Evolutionary conservation across 352 stramenopile species (phyloP).

Genomic region (Pythium brachiatum): DNA sequence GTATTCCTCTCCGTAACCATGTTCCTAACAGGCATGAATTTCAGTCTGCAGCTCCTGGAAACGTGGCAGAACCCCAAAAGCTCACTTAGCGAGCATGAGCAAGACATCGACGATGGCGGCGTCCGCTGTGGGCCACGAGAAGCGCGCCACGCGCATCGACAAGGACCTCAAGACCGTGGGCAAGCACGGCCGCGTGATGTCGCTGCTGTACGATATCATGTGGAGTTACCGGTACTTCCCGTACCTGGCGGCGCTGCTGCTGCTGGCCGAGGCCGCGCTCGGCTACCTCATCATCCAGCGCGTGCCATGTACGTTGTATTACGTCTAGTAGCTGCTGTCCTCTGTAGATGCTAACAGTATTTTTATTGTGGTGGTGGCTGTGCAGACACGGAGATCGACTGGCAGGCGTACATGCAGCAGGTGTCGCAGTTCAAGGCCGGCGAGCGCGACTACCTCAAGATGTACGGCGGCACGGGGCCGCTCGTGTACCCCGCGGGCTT

Average conservation of each 20-base stretch:
- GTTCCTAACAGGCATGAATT: constrained; percentile 7
- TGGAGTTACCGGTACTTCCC: constrained; percentile 87
- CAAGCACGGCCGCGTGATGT: constrained; percentile 62
- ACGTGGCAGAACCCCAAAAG: constrained; percentile 18
- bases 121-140: constrained; percentile 17
- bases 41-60: background rate
- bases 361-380: constrained; percentile 1
- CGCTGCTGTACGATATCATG: constrained; percentile 79
- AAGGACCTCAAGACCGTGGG: constrained; percentile 84
- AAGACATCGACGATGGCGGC: constrained; percentile 13
- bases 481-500: constrained; percentile 98
- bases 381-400: constrained; percentile 99
- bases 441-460: constrained; percentile 95
- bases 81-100: constrained; percentile 8
- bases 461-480: constrained; percentile 94
- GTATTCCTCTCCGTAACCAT: background rate
- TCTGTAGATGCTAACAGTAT: background rate
- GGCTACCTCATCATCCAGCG: constrained; percentile 82
- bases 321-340: background rate
- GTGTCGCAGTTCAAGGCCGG: constrained; percentile 91
- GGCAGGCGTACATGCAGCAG: constrained; percentile 99
- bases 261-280: constrained; percentile 54
- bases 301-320: constrained; percentile 51
- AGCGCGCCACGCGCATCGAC: constrained; percentile 78
- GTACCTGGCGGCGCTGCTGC: constrained; percentile 49